phyloP scores from a whole-genome alignment of 495 filamentous ascomycete species.

The Hypoxylon rickii region DNA sequence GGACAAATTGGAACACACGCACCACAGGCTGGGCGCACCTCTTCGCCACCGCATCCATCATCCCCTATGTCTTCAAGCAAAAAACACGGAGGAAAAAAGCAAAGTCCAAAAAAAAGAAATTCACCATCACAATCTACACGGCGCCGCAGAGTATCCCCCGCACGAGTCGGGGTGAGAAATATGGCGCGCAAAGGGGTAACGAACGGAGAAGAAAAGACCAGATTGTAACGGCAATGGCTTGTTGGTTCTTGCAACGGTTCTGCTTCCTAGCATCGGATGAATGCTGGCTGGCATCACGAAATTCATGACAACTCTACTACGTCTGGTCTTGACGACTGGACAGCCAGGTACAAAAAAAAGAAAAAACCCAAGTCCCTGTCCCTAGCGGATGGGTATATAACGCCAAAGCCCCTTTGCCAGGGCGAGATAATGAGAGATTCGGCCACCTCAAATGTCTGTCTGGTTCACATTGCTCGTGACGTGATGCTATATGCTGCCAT shows the following conservation, averaged over 20 bases:
- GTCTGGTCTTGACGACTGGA: constrained; percentile 38
- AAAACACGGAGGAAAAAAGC: constrained; percentile 18
- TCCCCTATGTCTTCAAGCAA: constrained; percentile 34
- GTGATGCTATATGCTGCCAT: background rate
- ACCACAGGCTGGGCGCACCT: constrained; percentile 44
- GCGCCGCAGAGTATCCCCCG: constrained; percentile 14
- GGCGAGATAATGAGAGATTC: constrained; percentile 52
- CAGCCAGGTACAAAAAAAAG: constrained; percentile 11
- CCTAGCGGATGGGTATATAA: constrained; percentile 35
- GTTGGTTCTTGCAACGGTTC: constrained; percentile 37
- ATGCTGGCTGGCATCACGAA: constrained; percentile 36
- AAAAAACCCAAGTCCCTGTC: constrained; percentile 2
- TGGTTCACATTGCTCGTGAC: constrained; percentile 13
- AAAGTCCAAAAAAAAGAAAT: constrained; percentile 20
- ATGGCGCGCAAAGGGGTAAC: constrained; percentile 16
- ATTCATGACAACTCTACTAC: constrained; percentile 13
- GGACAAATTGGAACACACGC: constrained; percentile 27
- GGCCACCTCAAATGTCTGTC: constrained; percentile 47
- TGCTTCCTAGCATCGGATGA: no score
- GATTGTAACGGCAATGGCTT: no score
- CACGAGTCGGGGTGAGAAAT: constrained; percentile 6
- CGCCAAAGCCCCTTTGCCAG: constrained; percentile 47
- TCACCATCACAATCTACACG: no score
- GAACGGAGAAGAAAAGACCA: constrained; percentile 1
- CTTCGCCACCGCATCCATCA: constrained; percentile 35